Percentiles rank a stretch among this genome's conserved stretches.
phyloP scores from a whole-genome alignment of 805 yeast genomes.

The Ogataea neopini region DNA sequence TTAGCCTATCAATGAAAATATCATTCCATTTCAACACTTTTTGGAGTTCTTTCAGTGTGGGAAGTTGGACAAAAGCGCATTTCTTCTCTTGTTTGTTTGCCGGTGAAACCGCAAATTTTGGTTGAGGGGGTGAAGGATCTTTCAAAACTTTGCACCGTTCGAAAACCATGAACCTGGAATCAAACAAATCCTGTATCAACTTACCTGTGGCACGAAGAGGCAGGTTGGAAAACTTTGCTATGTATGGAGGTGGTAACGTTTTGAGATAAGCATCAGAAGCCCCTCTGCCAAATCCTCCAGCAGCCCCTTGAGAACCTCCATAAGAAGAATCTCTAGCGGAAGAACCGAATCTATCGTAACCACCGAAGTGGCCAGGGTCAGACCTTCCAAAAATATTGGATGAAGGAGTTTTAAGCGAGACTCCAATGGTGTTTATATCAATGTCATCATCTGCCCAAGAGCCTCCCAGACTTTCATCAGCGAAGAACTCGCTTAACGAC shows the following conservation, averaged over 20 bases:
- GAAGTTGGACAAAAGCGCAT: constrained; percentile 64
- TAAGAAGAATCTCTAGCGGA: constrained; percentile 7
- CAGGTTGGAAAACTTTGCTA: constrained; percentile 60
- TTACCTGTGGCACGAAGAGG: constrained; percentile 55
- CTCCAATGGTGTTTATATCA: constrained; percentile 60
- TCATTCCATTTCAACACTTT: constrained; percentile 67
- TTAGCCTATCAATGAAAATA: constrained; percentile 40
- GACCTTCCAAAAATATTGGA: constrained; percentile 9
- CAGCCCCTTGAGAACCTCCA: constrained; percentile 10
- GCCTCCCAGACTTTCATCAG: constrained; percentile 47
- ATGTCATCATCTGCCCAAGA: constrained; percentile 76
- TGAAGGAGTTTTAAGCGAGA: constrained; percentile 34
- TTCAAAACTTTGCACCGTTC: constrained; percentile 58
- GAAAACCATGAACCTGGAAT: constrained; percentile 58
- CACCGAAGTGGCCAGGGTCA: constrained; percentile 12
- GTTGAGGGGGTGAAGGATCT: constrained; percentile 33
- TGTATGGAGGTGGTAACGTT: constrained; percentile 55
- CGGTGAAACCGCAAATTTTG: constrained; percentile 46
- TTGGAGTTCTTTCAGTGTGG: constrained; percentile 50
- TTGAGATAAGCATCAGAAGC: constrained; percentile 14
- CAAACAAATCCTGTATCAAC: constrained; percentile 59
- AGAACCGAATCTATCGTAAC: constrained; percentile 7
- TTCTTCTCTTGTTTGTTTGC: constrained; percentile 42
- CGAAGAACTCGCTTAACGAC: constrained; percentile 47
- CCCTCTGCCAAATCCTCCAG: constrained; percentile 13